A percentile compares a stretch with the other conserved stretches of the same genome.
These are phyloP conservation scores for Cystobasidium tubakii DNA, from an alignment of 768 basidiomycete species.

Conservation along the genomic window DNA sequence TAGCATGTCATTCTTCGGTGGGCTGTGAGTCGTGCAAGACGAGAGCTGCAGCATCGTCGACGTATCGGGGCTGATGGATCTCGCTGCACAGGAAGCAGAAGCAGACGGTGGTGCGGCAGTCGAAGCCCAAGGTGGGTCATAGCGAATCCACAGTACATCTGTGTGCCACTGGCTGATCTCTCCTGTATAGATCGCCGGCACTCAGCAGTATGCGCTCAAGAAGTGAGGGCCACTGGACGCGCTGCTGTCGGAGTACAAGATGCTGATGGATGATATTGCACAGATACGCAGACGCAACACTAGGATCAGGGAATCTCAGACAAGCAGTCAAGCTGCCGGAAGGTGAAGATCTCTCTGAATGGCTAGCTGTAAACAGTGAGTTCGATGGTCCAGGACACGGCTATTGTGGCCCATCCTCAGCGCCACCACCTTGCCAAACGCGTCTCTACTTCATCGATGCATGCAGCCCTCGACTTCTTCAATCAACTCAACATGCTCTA, in stretches of 20 bases:
- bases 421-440: background rate
- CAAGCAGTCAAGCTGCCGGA: constrained; percentile 89
- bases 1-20: constrained; percentile 27
- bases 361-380: constrained; percentile 98
- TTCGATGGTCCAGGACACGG: too few species aligned
- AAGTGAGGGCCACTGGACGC: constrained; percentile 55
- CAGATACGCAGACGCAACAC: constrained; percentile 75
- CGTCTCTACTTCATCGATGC: background rate
- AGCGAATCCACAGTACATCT: too few species aligned
- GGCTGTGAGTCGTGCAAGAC: constrained; percentile 11
- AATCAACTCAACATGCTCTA: constrained; percentile 99
- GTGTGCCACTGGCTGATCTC: background rate
- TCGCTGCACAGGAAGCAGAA: constrained; percentile 11
- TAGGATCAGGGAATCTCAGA: constrained; percentile 90
- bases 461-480: constrained; percentile 93
- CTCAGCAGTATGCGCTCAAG: constrained; percentile 84
- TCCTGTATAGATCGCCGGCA: constrained; percentile 60
- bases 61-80: background rate
- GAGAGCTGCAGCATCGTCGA: background rate
- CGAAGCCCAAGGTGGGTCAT: constrained; percentile 19
- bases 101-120: constrained; percentile 16
- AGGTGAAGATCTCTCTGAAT: constrained; percentile 94
- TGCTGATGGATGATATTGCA: background rate
- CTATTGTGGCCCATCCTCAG: background rate
- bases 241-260: background rate